Evolutionary conservation across 2,329 filamentous ascomycete species (phyloP), one percentile per base, ranked within the genome.

Genomic region (Coniella vitis): DNA sequence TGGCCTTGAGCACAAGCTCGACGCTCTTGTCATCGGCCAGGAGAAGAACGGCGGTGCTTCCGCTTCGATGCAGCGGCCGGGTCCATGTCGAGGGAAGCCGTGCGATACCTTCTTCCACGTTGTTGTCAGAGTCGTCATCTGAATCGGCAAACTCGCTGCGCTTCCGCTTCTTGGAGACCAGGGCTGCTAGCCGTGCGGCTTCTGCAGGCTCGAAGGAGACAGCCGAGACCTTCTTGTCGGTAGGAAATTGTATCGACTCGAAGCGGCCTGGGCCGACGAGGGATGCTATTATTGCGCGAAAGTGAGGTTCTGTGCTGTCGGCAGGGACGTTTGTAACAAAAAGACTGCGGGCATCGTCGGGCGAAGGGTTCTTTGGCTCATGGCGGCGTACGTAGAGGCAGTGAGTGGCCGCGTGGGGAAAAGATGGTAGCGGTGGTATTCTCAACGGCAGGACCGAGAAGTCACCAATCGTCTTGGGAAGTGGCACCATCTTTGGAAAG

Each of bases 251-350:
- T 4, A 94, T 84, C 45, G 71, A 74, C 65, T 95, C 88, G 41
- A 97, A 86, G 40, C 86, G 77, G 3, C 86, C 87, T 0, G 85
- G 82, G 8, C 87, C 86, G 0, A 96, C 75, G 14, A 94, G 78
- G 1, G 76, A 72, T 1, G 79, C 70, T 57, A 97, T 94, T 0
- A 97, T 70, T 37, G 82, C 74, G 38, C 88, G 83, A 37, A 97
- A 75, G 59, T 90, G 87, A 1, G 73, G 65, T 49, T 88, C 83
- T 4, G 88, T 94, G 51, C 88, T 84, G 62, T 96, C 90, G 54
- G 85, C 74, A 7, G 93, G 93, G 1, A 94, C 70, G 60, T 98
- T 97, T 55, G 90, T 86, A n/a, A 95, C 64, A 67, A 95, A 98
- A 16, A 98, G 75, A 53, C 87, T 90, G 58, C 90, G 83, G 14